Base-by-base conservation (phyloP, 768 basidiomycete species). In the Suillus fuscotomentosus region DNA sequence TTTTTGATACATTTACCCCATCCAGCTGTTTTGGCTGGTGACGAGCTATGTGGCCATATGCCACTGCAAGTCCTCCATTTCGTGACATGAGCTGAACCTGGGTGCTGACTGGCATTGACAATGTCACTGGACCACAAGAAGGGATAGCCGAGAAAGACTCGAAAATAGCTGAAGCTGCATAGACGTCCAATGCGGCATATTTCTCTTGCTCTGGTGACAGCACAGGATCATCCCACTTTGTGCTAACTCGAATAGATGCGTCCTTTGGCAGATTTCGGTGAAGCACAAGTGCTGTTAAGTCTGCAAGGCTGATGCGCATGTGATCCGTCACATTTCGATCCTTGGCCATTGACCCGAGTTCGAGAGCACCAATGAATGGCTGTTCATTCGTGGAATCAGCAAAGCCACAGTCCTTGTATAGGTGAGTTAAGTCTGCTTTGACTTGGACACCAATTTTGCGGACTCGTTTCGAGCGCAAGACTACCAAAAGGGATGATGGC, bases 331-430 rank as follows among this genome's bases (percentile, higher is more conserved):
- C 24, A 7, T 65, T 60, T 5, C 70, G 64, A 5, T 74, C 70
- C 59, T 78, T 78, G 3, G 76, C 75, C 54, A 70, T 60, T 3
- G 60, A 59, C 5, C 69, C 76, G 61, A 79, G 69, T 47, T 78
- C 71, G 48, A 77, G 24, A 10, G 54, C 71, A 27, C 75, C 74
- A 20, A 55, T 53, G 63, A 78, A 77, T 5, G 67, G 45, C 63
- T 50, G 39, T 27, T 36, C 17, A 1, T 22, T 27, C 27, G 3
- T 5, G 20, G 62, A 17, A 5, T 24, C 6, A 0, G 36, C 4
- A 8, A 63, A 39, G 0, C 48, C n/a, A 22, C 65, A 66, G 20
- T 70, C 65, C 5, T 65, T 63, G 51, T 70, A 66, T 20, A 76
- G 64, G 24, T 57, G 64, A 34, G 60, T 67, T 6, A 77, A 60